phyloP scores from a whole-genome alignment of 2,329 filamentous ascomycete genomes.

The Karstenula rhodostoma region DNA sequence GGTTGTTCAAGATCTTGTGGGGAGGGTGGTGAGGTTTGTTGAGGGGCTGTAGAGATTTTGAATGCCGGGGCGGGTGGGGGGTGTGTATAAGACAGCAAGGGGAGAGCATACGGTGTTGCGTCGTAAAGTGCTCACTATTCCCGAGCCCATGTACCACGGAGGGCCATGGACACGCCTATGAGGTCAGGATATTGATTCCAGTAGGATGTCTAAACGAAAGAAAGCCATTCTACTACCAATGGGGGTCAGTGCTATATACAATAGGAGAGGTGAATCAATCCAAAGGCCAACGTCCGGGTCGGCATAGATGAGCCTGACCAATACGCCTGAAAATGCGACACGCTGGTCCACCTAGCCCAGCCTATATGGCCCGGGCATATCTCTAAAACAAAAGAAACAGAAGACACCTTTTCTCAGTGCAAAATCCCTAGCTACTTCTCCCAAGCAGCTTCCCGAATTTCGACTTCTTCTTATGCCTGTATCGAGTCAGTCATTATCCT shows the following conservation, averaged over 20 bases:
- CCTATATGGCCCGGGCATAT: neutral
- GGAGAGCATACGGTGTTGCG: neutral
- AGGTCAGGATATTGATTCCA: neutral
- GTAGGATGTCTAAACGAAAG: neutral
- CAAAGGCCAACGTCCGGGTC: neutral
- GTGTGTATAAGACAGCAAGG: neutral
- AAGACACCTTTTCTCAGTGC: neutral
- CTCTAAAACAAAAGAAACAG: neutral
- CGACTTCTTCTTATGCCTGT: slow-evolving; percentile 9
- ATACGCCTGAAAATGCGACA: slow-evolving; percentile 3
- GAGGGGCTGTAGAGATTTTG: slow-evolving; percentile 5
- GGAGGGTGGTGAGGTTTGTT: slow-evolving; percentile 59
- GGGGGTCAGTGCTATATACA: neutral
- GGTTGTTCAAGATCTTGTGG: slow-evolving; percentile 59
- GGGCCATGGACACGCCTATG: neutral
- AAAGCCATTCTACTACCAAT: neutral
- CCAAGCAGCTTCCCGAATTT: slow-evolving; percentile 14
- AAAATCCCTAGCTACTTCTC: neutral
- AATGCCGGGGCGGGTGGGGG: neutral
- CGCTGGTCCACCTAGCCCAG: neutral
- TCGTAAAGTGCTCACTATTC: neutral
- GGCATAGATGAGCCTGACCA: neutral
- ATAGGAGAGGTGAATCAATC: neutral
- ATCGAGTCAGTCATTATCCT: neutral
- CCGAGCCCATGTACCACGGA: neutral